Evolutionary conservation across 345 rosid genomes (phyloP).

Genomic region (Euphorbia peplus): DNA sequence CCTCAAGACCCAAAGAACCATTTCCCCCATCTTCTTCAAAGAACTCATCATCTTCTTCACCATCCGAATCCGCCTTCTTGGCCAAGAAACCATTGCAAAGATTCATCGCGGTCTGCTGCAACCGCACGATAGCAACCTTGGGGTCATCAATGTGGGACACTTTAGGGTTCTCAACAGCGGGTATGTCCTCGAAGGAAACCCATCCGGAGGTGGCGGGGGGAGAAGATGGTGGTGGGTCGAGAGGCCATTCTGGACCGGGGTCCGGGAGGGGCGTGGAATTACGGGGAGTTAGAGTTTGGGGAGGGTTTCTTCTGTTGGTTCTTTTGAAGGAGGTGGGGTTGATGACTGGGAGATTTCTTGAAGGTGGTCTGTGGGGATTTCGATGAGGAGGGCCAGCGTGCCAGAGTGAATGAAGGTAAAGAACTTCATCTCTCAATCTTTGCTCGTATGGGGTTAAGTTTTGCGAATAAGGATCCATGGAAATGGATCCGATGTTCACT

Average conservation of each 20-base stretch:
- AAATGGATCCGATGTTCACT: too few species aligned
- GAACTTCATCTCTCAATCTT: constrained; percentile 45
- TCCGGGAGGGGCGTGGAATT: neutral
- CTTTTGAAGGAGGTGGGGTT: constrained; percentile 27
- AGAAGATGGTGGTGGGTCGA: constrained; percentile 16
- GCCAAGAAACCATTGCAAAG: constrained; percentile 8
- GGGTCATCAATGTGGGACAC: constrained; percentile 33
- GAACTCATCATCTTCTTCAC: constrained; percentile 5
- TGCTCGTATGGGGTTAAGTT: constrained; percentile 11
- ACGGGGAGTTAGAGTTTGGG: neutral
- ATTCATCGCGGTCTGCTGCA: constrained; percentile 19
- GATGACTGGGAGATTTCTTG: constrained; percentile 26
- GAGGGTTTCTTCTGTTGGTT: constrained; percentile 2
- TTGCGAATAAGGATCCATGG: constrained; percentile 3
- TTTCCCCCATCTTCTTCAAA: constrained; percentile 25
- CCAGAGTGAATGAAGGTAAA: constrained; percentile 76
- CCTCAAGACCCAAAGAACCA: constrained; percentile 24
- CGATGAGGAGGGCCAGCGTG: constrained; percentile 62
- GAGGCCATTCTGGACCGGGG: constrained; percentile 40
- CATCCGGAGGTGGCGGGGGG: constrained; percentile 31
- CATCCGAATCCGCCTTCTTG: constrained; percentile 14
- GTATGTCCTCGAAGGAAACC: constrained; percentile 28
- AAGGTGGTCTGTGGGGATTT: constrained; percentile 5
- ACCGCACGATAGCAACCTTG: constrained; percentile 24
- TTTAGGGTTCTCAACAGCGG: constrained; percentile 11